Percentiles rank a stretch among this genome's conserved stretches.
Evolutionary conservation across 306 rosid genomes (phyloP).

Genomic region (Dalbergia oliveri): DNA sequence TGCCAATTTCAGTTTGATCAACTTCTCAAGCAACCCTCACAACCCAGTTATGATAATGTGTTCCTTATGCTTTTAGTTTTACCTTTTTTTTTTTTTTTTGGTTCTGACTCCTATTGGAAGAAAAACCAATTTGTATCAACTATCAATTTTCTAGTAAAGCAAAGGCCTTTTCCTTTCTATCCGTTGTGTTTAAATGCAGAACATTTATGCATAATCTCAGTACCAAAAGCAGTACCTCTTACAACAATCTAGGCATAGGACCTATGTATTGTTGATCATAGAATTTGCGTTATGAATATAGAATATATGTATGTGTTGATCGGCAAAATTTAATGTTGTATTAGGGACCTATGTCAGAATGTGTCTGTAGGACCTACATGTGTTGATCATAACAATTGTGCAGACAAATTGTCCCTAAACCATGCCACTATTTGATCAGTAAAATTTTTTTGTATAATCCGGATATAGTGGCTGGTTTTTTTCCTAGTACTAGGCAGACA

Average conservation of each 20-base stretch:
- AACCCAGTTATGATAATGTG: background rate
- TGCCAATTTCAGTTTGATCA: conserved; percentile 47
- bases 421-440: background rate
- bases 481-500: conserved; percentile 22
- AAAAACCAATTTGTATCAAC: conserved; percentile 26
- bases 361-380: conserved; percentile 23
- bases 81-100: background rate
- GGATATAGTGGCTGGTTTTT: background rate
- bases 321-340: background rate
- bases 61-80: background rate
- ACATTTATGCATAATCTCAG: conserved; percentile 39
- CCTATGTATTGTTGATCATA: conserved; percentile 18
- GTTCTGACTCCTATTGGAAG: conserved; percentile 28
- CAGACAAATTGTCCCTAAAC: conserved; percentile 16
- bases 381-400: background rate
- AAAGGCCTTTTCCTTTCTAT: conserved; percentile 39
- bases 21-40: conserved; percentile 23
- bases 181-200: conserved; percentile 25
- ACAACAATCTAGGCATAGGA: conserved; percentile 26
- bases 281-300: background rate
- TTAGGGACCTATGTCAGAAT: background rate
- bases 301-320: background rate
- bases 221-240: conserved; percentile 18
- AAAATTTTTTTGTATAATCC: conserved; percentile 1
- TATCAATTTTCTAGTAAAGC: conserved; percentile 30